Base-by-base conservation (phyloP, 371 early-diverging fungal genomes). In the Dinochytrium kinnereticum region DNA sequence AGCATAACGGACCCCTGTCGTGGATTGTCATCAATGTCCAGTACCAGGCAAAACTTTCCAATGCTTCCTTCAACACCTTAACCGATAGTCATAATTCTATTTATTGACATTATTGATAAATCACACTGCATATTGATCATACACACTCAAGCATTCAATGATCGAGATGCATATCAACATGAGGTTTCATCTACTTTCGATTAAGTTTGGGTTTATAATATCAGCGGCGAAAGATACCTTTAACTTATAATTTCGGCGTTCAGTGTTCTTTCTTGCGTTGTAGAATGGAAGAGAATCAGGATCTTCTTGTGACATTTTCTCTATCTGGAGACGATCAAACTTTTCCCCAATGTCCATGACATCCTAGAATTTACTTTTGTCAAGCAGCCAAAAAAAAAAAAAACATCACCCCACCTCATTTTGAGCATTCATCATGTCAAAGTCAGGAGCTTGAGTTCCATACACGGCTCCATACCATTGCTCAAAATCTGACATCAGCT, bases 261-360 rank as follows among this genome's bases (percentile, higher is more conserved):
- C 81, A 24, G 80, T 78, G 44, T 82, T 83, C 67, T 83, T 82
- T 69, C 80, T 34, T 40, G 86, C 86, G 71, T 82, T 84, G 72
- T 84, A 86, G 70, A 73, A 86, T 30, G 86, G 84, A 65, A 86
- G 57, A 2, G 82, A 81, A 57, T 86, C 86, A 26, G 86, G 86
- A 71, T 86, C 84, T 66, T 86, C 86, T 38, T 78, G 81, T 26
- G 83, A 81, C 84, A 86, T 84, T 30, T 78, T 51, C 67, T 85
- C 84, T 79, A 84, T 68, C 68, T 87, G 87, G 68, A 87, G 59
- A 3, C 78, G 49, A 51, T 87, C 87, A 69, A 87, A 87, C 69
- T 83, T 84, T 68, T 87, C 87, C 1, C 85, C 87, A 71, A 87
- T 82, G 67, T 87, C 87, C 82, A 86, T 76, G 33, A 83, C 55